Evolutionary conservation across 768 basidiomycete species (phyloP).

Genomic region (Trametes punicea): DNA sequence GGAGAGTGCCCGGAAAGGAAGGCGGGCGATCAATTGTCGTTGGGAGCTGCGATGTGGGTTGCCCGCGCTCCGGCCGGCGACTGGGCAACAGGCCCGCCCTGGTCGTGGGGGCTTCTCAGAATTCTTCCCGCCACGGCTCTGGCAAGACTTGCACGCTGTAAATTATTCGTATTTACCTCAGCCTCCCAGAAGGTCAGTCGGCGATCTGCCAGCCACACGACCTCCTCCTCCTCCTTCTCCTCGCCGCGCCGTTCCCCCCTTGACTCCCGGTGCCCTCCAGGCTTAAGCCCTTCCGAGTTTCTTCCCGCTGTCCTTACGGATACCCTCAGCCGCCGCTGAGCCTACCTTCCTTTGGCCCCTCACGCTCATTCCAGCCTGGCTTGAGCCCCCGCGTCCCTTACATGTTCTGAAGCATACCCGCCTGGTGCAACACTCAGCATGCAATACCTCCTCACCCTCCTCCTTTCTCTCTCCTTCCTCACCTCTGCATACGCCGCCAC

Average conservation of each 20-base stretch:
- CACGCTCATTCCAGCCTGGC: slow-evolving; percentile 7
- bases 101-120: no score
- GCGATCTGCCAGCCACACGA: neutral
- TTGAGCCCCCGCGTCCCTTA: neutral
- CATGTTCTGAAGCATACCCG: slow-evolving; percentile 15
- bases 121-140: neutral
- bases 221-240: neutral
- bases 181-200: neutral
- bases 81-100: neutral
- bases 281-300: slow-evolving; percentile 4
- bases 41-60: slow-evolving; percentile 1
- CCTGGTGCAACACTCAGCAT: slow-evolving; percentile 17
- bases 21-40: neutral
- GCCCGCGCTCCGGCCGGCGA: neutral
- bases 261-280: neutral
- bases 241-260: neutral
- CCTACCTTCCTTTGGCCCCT: slow-evolving; percentile 11
- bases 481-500: slow-evolving; percentile 50
- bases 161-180: neutral
- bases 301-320: neutral
- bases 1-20: neutral
- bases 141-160: neutral
- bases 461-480: slow-evolving; percentile 27
- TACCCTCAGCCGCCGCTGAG: slow-evolving; percentile 13
- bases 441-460: slow-evolving; percentile 26